Conservation (phyloP, 1,284 basidiomycete species). For the Irpex lacteus region DNA sequence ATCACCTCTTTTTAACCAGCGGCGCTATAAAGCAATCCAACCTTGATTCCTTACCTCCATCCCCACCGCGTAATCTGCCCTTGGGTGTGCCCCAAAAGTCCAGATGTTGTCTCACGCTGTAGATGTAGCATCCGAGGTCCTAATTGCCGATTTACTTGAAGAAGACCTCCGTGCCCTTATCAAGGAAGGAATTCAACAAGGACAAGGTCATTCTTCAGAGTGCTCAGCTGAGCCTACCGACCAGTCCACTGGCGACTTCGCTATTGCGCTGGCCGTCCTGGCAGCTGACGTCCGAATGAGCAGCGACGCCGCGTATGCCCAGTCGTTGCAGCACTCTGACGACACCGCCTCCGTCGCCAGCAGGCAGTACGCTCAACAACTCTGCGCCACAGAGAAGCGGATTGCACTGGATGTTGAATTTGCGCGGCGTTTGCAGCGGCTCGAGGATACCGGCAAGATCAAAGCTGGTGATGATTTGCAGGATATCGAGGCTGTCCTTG, state of each 20-base stretch:
- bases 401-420: conserved; percentile 36
- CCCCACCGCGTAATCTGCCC: not conserved
- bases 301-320: conserved; percentile 34
- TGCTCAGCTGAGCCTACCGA: conserved; percentile 17
- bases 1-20: not conserved
- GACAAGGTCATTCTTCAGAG: conserved; percentile 20
- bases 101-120: not conserved
- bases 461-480: conserved; percentile 24
- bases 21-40: not conserved
- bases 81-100: not conserved
- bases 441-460: conserved; percentile 23
- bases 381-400: conserved; percentile 40
- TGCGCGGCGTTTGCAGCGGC: conserved; percentile 33
- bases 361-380: conserved; percentile 33
- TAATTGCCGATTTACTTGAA: conserved; percentile 36
- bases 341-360: conserved; percentile 25
- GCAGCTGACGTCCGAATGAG: conserved; percentile 28
- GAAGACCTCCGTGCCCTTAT: conserved; percentile 29
- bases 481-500: not conserved
- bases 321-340: conserved; percentile 30
- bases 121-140: conserved; percentile 5
- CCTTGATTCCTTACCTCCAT: not conserved
- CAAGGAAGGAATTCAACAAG: conserved; percentile 27
- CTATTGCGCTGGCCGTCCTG: conserved; percentile 28
- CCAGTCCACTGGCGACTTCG: conserved; percentile 2